Percentiles rank a stretch among this genome's conserved stretches.
These are phyloP conservation scores for Chondrus crispus DNA, from an alignment of 23 red algal genomes.

Conservation along the genomic window DNA sequence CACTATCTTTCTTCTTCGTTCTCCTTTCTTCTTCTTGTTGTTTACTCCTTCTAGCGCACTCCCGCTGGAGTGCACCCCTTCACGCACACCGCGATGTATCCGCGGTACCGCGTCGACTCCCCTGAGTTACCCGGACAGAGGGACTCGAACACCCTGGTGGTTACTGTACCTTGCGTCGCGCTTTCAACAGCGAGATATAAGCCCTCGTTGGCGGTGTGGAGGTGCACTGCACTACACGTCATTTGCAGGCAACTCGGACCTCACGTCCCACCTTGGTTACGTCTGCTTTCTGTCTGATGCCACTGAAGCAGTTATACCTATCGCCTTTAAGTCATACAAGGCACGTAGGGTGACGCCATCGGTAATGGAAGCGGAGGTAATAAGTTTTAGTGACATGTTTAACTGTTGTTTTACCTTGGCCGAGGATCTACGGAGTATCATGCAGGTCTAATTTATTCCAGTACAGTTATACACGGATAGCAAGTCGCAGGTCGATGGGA, in stretches of 20 bases:
- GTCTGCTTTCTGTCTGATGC: background rate
- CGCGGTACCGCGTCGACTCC: too few relatives aligned
- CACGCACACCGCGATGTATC: too few relatives aligned
- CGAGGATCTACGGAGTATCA: background rate
- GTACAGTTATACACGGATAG: background rate
- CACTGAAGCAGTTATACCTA: background rate
- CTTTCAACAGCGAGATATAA: too few relatives aligned
- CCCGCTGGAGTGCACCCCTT: too few relatives aligned
- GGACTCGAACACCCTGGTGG: too few relatives aligned
- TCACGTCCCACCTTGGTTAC: background rate
- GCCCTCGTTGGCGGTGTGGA: too few relatives aligned
- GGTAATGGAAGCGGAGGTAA: background rate
- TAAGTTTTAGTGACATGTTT: background rate
- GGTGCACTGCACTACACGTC: too few relatives aligned
- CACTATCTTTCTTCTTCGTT: too few relatives aligned
- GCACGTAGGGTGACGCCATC: background rate
- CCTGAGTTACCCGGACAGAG: too few relatives aligned
- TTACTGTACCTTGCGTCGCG: too few relatives aligned
- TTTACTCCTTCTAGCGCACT: too few relatives aligned
- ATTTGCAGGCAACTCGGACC: background rate
- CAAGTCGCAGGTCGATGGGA: conserved; percentile 1
- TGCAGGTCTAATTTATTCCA: background rate
- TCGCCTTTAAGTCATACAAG: background rate
- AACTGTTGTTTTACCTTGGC: background rate
- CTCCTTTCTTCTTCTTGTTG: too few relatives aligned